A percentile compares a stretch with the other conserved stretches of the same genome.
phyloP scores from a whole-genome alignment of 495 filamentous ascomycete genomes.

The Penicillium dipodomyicola region DNA sequence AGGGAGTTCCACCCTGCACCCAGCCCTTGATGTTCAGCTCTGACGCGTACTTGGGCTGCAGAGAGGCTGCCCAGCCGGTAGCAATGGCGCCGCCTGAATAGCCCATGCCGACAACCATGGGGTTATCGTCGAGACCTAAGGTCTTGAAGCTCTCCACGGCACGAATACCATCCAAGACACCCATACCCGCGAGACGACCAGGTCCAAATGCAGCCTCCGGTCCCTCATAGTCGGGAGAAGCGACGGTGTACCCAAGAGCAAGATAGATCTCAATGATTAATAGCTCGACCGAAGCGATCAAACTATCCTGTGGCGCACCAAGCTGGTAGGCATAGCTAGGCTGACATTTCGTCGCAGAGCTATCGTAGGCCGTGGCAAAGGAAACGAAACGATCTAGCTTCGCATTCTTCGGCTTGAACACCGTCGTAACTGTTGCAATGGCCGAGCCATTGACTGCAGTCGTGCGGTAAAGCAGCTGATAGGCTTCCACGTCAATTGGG shows the following conservation, averaged over 20 bases:
- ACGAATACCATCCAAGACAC: conserved; percentile 35
- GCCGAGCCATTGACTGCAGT: conserved; percentile 35
- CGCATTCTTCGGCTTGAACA: conserved; percentile 32
- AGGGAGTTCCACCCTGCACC: conserved; percentile 48
- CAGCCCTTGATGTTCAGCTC: conserved; percentile 51
- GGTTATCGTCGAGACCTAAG: conserved; percentile 23
- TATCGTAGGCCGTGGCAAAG: conserved; percentile 38
- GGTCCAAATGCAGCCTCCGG: conserved; percentile 34
- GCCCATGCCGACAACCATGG: conserved; percentile 39
- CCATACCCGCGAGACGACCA: conserved; percentile 35
- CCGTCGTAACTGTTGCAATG: conserved; percentile 35
- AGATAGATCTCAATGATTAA: conserved; percentile 32
- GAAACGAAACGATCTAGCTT: conserved; percentile 36
- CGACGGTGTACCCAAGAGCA: conserved; percentile 31
- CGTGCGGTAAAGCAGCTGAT: conserved; percentile 32
- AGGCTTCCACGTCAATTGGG: conserved; percentile 28
- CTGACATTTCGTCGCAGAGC: conserved; percentile 29
- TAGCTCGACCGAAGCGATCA: conserved; percentile 31
- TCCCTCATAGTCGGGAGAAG: conserved; percentile 37
- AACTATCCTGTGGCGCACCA: conserved; percentile 22
- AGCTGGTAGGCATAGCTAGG: conserved; percentile 37
- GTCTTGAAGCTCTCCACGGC: conserved; percentile 30
- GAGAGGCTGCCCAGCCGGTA: conserved; percentile 51
- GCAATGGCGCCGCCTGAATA: conserved; percentile 59
- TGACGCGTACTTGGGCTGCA: conserved; percentile 52